Conservation (phyloP, 1,139 yeast species). For the Nakaseomyces uthaithaninus region DNA sequence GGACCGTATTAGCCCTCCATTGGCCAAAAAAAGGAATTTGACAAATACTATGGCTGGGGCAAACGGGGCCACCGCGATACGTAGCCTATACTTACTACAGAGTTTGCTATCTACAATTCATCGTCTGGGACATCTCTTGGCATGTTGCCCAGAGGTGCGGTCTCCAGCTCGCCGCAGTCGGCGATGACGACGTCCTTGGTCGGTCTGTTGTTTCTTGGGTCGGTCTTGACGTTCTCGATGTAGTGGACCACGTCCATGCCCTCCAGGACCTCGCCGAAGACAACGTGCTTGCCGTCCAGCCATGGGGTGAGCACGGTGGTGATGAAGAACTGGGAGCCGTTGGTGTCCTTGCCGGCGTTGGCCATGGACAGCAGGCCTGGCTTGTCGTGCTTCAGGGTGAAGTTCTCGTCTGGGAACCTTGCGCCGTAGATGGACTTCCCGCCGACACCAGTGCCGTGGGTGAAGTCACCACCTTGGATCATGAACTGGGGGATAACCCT, state of each 20-base stretch:
- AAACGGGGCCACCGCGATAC: no score
- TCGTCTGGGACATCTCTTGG: slow-evolving; percentile 11
- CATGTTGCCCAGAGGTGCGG: slow-evolving; percentile 13
- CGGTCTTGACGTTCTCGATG: slow-evolving; percentile 38
- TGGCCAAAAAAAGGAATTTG: no score
- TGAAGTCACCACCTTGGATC: slow-evolving; percentile 81
- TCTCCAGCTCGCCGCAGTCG: slow-evolving; percentile 31
- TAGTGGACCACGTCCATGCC: slow-evolving; percentile 55
- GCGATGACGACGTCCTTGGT: slow-evolving; percentile 43
- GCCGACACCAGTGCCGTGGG: slow-evolving; percentile 61
- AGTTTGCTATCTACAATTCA: slow-evolving; percentile 9
- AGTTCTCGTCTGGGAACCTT: slow-evolving; percentile 65
- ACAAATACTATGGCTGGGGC: no score
- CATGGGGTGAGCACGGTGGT: slow-evolving; percentile 56
- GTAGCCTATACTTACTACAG: no score
- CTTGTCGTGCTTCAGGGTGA: slow-evolving; percentile 51
- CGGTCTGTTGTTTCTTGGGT: slow-evolving; percentile 44
- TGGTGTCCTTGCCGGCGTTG: slow-evolving; percentile 70
- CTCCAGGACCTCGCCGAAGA: slow-evolving; percentile 69
- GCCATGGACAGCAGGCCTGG: slow-evolving; percentile 75
- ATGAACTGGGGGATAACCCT: slow-evolving; percentile 68
- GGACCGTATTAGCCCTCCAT: no score
- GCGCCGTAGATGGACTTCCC: slow-evolving; percentile 70
- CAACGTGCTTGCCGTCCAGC: slow-evolving; percentile 68
- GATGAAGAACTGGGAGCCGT: slow-evolving; percentile 72